Base-by-base conservation (phyloP, 2,329 filamentous ascomycete genomes). In the Fusarium graminum region DNA sequence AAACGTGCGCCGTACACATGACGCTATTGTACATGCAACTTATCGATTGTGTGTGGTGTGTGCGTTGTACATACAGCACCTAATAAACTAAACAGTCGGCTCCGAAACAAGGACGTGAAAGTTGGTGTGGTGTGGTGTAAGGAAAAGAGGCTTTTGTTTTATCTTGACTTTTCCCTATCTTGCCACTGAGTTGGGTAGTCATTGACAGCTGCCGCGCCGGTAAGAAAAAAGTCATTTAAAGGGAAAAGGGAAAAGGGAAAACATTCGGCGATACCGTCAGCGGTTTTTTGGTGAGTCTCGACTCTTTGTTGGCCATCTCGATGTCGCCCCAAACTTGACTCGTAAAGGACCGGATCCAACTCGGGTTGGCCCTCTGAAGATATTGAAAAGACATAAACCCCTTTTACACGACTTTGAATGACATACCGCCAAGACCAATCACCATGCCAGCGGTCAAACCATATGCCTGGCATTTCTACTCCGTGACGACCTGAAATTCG, bases 1-100 rank as follows among this genome's bases (percentile, higher is more conserved):
- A 52, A 63, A 52, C 47, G 56, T 56, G 59, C 65, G 43, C 60
- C 44, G 43, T 53, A 58, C 70, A 61, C 63, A 71, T 72, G 70
- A 62, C 70, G 65, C 66, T 72, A 68, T 70, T 71, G 63, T 67
- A 69, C 63, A 67, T 66, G 62, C 58, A 41, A 47, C 44, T 60
- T 30, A 22, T 22, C 22, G 45, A 28, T 17, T 22, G 22, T 17
- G n/a, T 40, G 41, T 58, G 42, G 34, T 46, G 29, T 28, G 26
- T 34, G 57, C 17, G 47, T 28, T 58, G 60, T 63, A 47, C 44
- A 28, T 56, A 52, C 43, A 52, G 49, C 29, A 32, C 28, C 53
- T 25, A 30, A 52, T 32, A 63, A 22, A 30, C 42, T 28, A 45
- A 50, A 17, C 29, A 43, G 40, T 65, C 60, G 57, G 59, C 46